Evolutionary conservation across 2,329 filamentous ascomycete genomes (phyloP), one percentile per base, ranked within the genome.

Genomic region (Cladosporium sp.): DNA sequence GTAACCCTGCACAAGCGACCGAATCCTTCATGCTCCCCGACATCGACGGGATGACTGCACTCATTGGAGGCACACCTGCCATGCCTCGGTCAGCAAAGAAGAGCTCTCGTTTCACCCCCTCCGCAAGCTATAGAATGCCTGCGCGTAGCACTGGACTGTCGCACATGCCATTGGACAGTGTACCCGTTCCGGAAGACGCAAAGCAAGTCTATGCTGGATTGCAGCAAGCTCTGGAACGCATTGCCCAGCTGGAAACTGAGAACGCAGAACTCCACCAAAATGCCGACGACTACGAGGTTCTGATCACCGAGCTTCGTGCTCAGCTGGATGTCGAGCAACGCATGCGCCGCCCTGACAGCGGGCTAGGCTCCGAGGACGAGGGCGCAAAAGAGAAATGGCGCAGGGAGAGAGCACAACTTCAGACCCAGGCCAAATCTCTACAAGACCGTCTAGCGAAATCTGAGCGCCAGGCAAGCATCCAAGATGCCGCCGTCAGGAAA

Each of bases 161-260:
- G 16, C 71, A 82, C 57, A 62, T 71, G 11, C 71, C 73, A 0
- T 65, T 84, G 16, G 73, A 80, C 32, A 71, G 74, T 11, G 69
- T 83, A 9, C 73, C 78, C 0, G 72, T 83, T 39, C 80, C 80
- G 0, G 72, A 78, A 11, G 80, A 84, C 42, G 82, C 84, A 55
- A 82, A 84, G 62, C 77, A 76, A 2, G 75, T 85, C 41, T 82
- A 81, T 58, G 72, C 78, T n/a, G 79, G 79, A 9, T 67, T 84
- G 13, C 74, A 80, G 46, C 66, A 79, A 15, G 65, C 83, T 9
- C 75, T 82, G 55, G 78, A 81, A 36, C 79, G 78, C 59, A 73
- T 83, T 35, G 68, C 73, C 0, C 70, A 77, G 43, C 68, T 84
- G 40, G 79, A 84, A 58, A 66, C 69, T 46, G 76, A 78, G 54